phyloP scores from a whole-genome alignment of 345 rosid species.

The Eucalyptus tenuipes region DNA sequence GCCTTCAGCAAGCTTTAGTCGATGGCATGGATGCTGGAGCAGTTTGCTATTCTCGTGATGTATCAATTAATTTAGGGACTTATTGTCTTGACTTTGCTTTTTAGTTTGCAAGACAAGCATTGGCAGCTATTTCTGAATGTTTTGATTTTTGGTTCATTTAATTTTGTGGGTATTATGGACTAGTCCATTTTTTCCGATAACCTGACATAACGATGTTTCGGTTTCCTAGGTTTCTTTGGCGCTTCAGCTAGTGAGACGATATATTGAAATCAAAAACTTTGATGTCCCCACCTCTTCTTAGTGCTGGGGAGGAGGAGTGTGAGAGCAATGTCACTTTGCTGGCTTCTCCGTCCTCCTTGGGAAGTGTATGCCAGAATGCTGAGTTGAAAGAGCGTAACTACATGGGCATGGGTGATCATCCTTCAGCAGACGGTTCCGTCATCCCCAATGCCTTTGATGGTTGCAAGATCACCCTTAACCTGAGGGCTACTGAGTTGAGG shows the following conservation, averaged over 20 bases:
- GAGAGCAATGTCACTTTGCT: slow-evolving; percentile 23
- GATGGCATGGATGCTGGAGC: not conserved
- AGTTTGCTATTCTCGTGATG: not conserved
- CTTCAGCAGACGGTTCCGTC: slow-evolving; percentile 28
- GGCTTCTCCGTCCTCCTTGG: slow-evolving; percentile 28
- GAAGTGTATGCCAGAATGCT: slow-evolving; percentile 23
- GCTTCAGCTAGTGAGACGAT: not conserved
- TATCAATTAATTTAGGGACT: not conserved
- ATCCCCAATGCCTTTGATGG: slow-evolving; percentile 7
- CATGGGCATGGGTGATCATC: slow-evolving; percentile 38
- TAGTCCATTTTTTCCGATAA: not conserved
- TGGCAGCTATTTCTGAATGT: not conserved
- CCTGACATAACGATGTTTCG: not conserved
- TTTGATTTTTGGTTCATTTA: not conserved
- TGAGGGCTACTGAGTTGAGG: slow-evolving; percentile 57
- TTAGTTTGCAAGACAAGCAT: not conserved
- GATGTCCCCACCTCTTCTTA: slow-evolving; percentile 49
- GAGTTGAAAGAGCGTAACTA: slow-evolving; percentile 35
- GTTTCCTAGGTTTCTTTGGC: not conserved
- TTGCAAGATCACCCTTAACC: slow-evolving; percentile 23
- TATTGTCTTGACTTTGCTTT: not conserved
- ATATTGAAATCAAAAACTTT: not conserved
- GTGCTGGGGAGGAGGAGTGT: slow-evolving; percentile 37
- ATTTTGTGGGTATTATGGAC: not conserved
- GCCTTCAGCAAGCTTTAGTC: not conserved